phyloP scores from a whole-genome alignment of 768 basidiomycete genomes.

The Rhizopogon salebrosus region DNA sequence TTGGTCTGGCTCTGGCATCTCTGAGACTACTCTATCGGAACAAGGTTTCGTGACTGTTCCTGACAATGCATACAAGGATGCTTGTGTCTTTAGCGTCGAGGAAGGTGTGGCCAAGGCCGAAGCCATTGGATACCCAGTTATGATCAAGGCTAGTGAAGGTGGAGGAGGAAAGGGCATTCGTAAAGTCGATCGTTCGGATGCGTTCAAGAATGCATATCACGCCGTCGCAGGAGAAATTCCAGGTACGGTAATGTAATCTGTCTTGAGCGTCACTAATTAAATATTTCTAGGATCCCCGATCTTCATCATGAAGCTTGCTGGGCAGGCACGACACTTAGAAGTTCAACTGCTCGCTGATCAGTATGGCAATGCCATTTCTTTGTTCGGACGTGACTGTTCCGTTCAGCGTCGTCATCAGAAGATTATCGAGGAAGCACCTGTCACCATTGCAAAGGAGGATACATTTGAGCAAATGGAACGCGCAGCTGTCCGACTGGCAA shows the following conservation, averaged over 20 bases:
- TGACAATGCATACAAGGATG: conserved; percentile 80
- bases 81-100: conserved; percentile 85
- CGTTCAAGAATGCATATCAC: conserved; percentile 91
- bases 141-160: conserved; percentile 99
- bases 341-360: conserved; percentile 98
- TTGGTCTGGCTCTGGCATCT: conserved; percentile 95
- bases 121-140: conserved; percentile 92
- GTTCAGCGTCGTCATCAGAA: conserved; percentile 99
- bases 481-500: conserved; percentile 97
- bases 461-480: conserved; percentile 98
- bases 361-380: conserved; percentile 97
- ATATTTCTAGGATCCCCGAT: conserved; percentile 80
- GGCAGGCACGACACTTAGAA: conserved; percentile 94
- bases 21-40: conserved; percentile 77
- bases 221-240: conserved; percentile 97
- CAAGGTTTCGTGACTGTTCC: conserved; percentile 93
- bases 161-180: conserved; percentile 99
- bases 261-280: conserved; percentile 4
- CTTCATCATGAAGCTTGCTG: conserved; percentile 99
- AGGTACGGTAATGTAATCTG: conserved; percentile 41
- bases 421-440: conserved; percentile 99
- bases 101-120: conserved; percentile 82
- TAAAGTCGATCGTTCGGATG: conserved; percentile 81
- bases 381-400: conserved; percentile 99
- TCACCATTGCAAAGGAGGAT: conserved; percentile 90